A percentile compares a stretch with the other conserved stretches of the same genome.
These are phyloP conservation scores for Prunus armeniaca DNA, from an alignment of 306 rosid species.

Conservation along the genomic window DNA sequence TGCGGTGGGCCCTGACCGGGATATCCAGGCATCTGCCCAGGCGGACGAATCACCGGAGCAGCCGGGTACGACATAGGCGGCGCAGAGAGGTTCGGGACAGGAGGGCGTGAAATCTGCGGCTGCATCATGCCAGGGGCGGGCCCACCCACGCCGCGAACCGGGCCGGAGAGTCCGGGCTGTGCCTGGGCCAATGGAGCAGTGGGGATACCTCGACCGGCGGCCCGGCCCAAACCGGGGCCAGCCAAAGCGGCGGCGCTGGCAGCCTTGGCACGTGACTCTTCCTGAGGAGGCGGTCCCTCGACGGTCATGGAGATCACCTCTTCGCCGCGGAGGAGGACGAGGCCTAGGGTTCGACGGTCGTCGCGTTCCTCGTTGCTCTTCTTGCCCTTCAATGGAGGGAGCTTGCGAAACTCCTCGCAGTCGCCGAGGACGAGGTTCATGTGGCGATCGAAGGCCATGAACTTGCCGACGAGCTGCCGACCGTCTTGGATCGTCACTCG, in stretches of 20 bases:
- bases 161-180: slow-evolving; percentile 91
- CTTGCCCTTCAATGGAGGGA: slow-evolving; percentile 85
- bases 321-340: slow-evolving; percentile 95
- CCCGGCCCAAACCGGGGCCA: slow-evolving; percentile 87
- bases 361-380: slow-evolving; percentile 70
- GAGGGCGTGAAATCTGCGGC: slow-evolving; percentile 87
- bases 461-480: slow-evolving; percentile 91
- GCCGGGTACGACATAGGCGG: slow-evolving; percentile 74
- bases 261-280: slow-evolving; percentile 89
- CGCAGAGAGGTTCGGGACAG: slow-evolving; percentile 54
- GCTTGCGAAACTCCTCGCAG: slow-evolving; percentile 97
- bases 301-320: slow-evolving; percentile 99
- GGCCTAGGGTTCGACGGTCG: slow-evolving; percentile 95
- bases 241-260: slow-evolving; percentile 74
- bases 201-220: slow-evolving; percentile 82
- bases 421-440: slow-evolving; percentile 98
- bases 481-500: slow-evolving; percentile 96
- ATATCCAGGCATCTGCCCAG: slow-evolving; percentile 63
- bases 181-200: slow-evolving; percentile 80
- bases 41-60: slow-evolving; percentile 70
- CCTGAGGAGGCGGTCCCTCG: slow-evolving; percentile 95
- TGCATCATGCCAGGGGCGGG: slow-evolving; percentile 99
- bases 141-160: slow-evolving; percentile 91
- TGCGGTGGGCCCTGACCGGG: slow-evolving; percentile 70
- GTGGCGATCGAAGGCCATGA: slow-evolving; percentile 99